phyloP scores from a whole-genome alignment of 2,329 filamentous ascomycete species.

The Sarocladiaceae sp. region DNA sequence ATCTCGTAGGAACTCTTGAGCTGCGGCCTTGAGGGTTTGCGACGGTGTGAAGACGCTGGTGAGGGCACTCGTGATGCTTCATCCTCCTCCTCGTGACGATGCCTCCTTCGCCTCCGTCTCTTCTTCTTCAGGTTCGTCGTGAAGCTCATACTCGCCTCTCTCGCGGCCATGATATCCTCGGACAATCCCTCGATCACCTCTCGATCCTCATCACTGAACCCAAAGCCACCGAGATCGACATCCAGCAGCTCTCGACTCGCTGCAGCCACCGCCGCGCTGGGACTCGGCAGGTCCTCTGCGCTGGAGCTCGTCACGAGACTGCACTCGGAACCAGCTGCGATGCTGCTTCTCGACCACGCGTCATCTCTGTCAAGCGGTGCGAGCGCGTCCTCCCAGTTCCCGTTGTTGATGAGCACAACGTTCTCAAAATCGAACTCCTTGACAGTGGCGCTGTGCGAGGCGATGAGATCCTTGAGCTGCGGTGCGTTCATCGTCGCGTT shows the following conservation, averaged over 20 bases:
- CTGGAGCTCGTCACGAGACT: slow-evolving; percentile 27
- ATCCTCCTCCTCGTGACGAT: slow-evolving; percentile 21
- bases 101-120: slow-evolving; percentile 31
- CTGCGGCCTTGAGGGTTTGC: slow-evolving; percentile 19
- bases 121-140: slow-evolving; percentile 45
- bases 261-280: slow-evolving; percentile 50
- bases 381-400: slow-evolving; percentile 79
- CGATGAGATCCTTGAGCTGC: slow-evolving; percentile 65
- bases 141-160: slow-evolving; percentile 28
- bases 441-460: slow-evolving; percentile 59
- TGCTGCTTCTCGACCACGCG: slow-evolving; percentile 29
- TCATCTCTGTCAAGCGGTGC: slow-evolving; percentile 51
- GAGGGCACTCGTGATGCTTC: slow-evolving; percentile 14
- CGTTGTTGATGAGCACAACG: slow-evolving; percentile 59
- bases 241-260: slow-evolving; percentile 42
- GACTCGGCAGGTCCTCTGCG: slow-evolving; percentile 34
- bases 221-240: slow-evolving; percentile 31
- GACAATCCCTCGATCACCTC: slow-evolving; percentile 24
- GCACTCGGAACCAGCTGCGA: slow-evolving; percentile 22
- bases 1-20: slow-evolving; percentile 13
- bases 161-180: slow-evolving; percentile 26
- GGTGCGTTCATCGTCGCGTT: slow-evolving; percentile 66
- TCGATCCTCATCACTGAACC: slow-evolving; percentile 28
- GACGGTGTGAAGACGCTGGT: slow-evolving; percentile 16
- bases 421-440: slow-evolving; percentile 77